Evolutionary conservation across 2,329 filamentous ascomycete genomes (phyloP), one percentile per base, ranked within the genome.

Genomic region (Emericellopsis cladophorae): DNA sequence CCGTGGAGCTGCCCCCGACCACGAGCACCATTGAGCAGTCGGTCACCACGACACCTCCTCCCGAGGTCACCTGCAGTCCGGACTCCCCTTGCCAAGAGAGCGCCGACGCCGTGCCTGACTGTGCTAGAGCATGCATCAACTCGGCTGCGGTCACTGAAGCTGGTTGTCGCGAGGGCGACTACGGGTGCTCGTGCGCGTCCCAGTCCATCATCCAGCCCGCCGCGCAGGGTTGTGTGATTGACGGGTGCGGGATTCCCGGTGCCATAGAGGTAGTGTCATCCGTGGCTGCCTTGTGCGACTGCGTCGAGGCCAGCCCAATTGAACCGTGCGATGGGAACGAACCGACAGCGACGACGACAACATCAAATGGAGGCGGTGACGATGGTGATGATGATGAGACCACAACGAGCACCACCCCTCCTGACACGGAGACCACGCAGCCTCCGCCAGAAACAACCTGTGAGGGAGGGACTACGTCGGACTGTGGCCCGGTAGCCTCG

Each of bases 111-210:
- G 48, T 56, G 1, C 45, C 48, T 12, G 16, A 33, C 10, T 56
- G 53, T 39, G 53, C 49, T 16, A 46, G 44, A 11, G 31, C 36
- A 2, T 56, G 53, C 43, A 51, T 56, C 41, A 37, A 42, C 16
- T 53, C 50, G 12, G 53, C 52, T 4, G 54, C 52, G 4, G 46
- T 47, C 14, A 47, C 48, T 6, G 43, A 42, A 5, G 50, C 47
- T 6, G 39, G 40, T 22, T 56, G 54, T 29, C 44, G 40, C 7
- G 42, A 45, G 9, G 40, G 29, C 7, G 51, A 56, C 44, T 53
- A 44, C 38, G 45, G 43, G 14, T 56, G 54, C 38, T 48, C 51
- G 34, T 56, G 54, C 42, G 45, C 44, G 10, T 49, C 47, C 11
- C 36, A 39, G 5, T 38, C 32, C 4, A 45, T 43, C 14, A 54